Base-by-base conservation (phyloP, 2,329 filamentous ascomycete genomes). In the Metarhizium anisopliae region DNA sequence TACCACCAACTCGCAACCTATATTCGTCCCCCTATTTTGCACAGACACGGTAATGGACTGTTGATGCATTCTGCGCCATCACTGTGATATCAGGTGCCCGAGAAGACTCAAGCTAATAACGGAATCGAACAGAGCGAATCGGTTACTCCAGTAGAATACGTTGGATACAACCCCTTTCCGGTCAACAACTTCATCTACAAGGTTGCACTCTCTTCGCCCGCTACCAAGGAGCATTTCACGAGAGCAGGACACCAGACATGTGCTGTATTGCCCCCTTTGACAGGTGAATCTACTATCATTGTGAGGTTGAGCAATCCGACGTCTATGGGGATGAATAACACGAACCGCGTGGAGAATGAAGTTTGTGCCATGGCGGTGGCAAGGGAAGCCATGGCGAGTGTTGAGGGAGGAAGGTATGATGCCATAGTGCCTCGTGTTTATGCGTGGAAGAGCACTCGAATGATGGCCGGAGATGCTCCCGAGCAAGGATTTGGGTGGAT, bases 291-390 rank as follows among this genome's bases (percentile, higher is more conserved):
- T 4, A 47, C 50, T 0, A 11, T 63, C 1, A 51, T 62, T 14
- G 52, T 63, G 42, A 56, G 58, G 7, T 36, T 63, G 25, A 47
- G 54, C 18, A 63, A 63, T 32, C 51, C 58, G 7, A 50, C 13
- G 3, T 60, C 58, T 0, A 38, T 51, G 14, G 56, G 54, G 20
- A 14, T 56, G 35, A 59, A 60, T 47, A 50, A 60, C n/a, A 54
- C 53, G 18, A 57, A 57, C 35, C 62, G 66, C 4, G 57, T 64
- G 4, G 58, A 67, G 56, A 67, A 68, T 50, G 64, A 67, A 16
- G 64, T 67, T 2, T 63, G 63, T 2, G 59, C 62, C 7, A 57
- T 60, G 51, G 6, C 6, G 32, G 35, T 6, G 50, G 36, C 36
- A 14, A 11, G 50, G 36, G 59, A 59, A n/a, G 7, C 29, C 6